Percentiles rank a stretch among this genome's conserved stretches.
Evolutionary conservation across 2,329 filamentous ascomycete species (phyloP).

Genomic region (Exserohilum turcica): DNA sequence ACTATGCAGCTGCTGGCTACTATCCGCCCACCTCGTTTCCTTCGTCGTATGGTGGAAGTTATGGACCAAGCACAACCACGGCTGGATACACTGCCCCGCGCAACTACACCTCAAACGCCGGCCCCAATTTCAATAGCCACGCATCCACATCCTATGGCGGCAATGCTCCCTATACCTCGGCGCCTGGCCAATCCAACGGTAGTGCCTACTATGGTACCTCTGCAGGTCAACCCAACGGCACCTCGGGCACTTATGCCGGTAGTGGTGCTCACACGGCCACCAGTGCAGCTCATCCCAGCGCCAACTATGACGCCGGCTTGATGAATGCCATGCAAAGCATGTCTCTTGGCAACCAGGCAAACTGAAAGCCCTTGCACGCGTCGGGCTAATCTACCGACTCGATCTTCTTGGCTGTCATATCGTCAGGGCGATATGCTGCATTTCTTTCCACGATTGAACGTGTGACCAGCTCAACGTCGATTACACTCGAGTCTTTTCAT

Average conservation of each 20-base stretch:
- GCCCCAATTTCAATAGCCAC: slow-evolving; percentile 18
- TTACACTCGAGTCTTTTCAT: neutral
- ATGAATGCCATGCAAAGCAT: slow-evolving; percentile 34
- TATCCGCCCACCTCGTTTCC: slow-evolving; percentile 37
- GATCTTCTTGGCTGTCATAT: neutral
- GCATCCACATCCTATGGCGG: slow-evolving; percentile 8
- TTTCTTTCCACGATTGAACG: slow-evolving; percentile 4
- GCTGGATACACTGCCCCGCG: slow-evolving; percentile 16
- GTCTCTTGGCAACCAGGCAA: slow-evolving; percentile 20
- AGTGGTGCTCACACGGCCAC: slow-evolving; percentile 12
- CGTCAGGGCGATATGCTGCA: neutral
- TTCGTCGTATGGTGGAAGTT: slow-evolving; percentile 31
- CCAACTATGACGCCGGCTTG: slow-evolving; percentile 20
- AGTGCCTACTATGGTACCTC: slow-evolving; percentile 9
- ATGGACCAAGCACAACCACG: slow-evolving; percentile 19
- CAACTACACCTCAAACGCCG: slow-evolving; percentile 22
- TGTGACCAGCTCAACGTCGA: neutral
- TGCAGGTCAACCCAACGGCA: slow-evolving; percentile 9
- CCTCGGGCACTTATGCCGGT: slow-evolving; percentile 10
- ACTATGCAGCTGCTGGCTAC: slow-evolving; percentile 36
- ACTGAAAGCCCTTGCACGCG: neutral
- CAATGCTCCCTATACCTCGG: slow-evolving; percentile 11
- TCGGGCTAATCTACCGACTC: neutral
- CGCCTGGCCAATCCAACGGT: slow-evolving; percentile 8
- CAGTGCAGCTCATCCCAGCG: slow-evolving; percentile 14